Base-by-base conservation (phyloP, 208 protist genomes). In the Angomonas ambiguus region DNA sequence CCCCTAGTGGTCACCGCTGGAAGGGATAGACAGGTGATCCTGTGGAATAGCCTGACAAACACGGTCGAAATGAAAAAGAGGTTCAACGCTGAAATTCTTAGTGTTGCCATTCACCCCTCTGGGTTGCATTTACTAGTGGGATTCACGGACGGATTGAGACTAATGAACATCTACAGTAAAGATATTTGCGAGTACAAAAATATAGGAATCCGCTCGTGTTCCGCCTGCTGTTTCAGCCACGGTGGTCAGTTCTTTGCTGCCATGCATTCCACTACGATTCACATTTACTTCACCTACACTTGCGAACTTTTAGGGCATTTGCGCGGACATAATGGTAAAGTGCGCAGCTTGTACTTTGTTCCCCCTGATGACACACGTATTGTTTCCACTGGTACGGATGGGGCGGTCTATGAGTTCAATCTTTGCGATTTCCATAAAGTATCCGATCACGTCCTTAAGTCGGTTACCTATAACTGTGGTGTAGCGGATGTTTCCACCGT, bases 1-100 rank as follows among this genome's bases (percentile, higher is more conserved):
- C 96, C 97, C 13, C 77, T 98, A 22, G 80, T 98, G 22, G 97
- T 92, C 11, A 98, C 97, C 6, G 97, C 92, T 51, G 79, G 89
- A 41, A 70, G 78, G 5, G 97, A 99, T 77, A 76, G 87, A 28
- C 85, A 75, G 45, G 83, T 98, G 11, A 87, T 98, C 59, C 51
- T 99, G 51, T 99, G 96, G 96, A 98, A 99, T 77, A 96, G 97
- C 79, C 71, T 97, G 30, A 97, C 97, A 38, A 92, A 96, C 65
- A 83, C 87, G 45, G 77, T 98, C 25, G 95, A 97, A 72, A 76
- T 98, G 62, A 76, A 77, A 16, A 98, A 97, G 73, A 57, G 76
- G 28, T 98, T 98, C 70, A 61, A 66, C n/a, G 85, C 96, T 51
- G 94, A 98, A 60, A 95, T 95, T 35, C 69, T 91, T 62, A 96